phyloP scores from a whole-genome alignment of 225 moss, liverwort and hornwort species.

The Pseudoscleropodium purum region DNA sequence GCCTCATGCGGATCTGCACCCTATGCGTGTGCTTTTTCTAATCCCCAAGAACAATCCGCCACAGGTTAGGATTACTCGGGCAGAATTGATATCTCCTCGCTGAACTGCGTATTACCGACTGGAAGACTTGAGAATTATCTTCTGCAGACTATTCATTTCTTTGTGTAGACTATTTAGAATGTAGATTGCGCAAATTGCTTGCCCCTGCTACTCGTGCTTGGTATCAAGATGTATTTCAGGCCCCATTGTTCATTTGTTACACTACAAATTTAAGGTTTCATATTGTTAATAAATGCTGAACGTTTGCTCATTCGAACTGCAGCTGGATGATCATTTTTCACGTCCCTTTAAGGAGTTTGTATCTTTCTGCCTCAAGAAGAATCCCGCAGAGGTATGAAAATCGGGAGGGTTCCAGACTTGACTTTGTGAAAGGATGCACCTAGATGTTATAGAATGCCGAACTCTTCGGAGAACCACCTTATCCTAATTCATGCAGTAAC shows the following conservation, averaged over 20 bases:
- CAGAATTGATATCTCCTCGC: background rate
- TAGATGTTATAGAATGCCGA: background rate
- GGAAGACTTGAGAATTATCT: background rate
- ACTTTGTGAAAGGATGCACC: background rate
- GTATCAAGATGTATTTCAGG: background rate
- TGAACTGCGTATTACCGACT: background rate
- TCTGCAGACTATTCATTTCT: background rate
- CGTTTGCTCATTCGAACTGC: constrained; percentile 10
- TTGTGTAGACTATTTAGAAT: background rate
- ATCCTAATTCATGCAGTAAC: background rate
- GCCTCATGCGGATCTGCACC: constrained; percentile 89
- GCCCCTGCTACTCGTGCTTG: background rate
- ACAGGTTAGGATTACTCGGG: constrained; percentile 36
- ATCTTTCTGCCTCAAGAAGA: constrained; percentile 87
- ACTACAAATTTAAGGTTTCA: background rate
- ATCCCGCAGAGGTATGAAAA: constrained; percentile 70
- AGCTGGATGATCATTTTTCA: constrained; percentile 98
- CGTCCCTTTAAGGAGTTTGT: constrained; percentile 94
- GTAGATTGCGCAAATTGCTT: background rate
- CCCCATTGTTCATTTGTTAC: background rate
- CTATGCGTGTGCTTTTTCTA: constrained; percentile 94
- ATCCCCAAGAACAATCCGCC: constrained; percentile 90
- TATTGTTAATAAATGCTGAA: background rate
- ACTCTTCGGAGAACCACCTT: background rate
- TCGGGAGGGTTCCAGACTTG: background rate